Conservation (phyloP, 805 yeast species). For the Wickerhamiella brachini region DNA sequence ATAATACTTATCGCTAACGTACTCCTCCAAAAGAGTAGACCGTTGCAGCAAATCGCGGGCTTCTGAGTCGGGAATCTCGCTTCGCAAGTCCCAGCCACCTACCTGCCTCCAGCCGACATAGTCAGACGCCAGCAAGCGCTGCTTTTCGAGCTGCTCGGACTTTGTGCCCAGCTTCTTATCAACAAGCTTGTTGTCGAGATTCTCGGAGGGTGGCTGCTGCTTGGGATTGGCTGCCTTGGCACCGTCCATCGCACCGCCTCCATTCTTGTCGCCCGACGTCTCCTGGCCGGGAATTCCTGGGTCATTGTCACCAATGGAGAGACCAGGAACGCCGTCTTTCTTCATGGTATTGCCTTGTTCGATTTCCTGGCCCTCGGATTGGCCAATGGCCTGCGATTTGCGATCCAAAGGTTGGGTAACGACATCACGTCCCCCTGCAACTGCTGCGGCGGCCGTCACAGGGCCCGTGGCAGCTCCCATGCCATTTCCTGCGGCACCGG, state of each 20-base stretch:
- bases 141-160: conserved; percentile 23
- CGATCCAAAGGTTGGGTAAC: conserved; percentile 18
- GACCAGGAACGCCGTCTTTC: conserved; percentile 17
- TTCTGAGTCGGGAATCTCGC: conserved; percentile 29
- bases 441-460: neutral
- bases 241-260: neutral
- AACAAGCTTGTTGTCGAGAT: conserved; percentile 6
- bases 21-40: conserved; percentile 61
- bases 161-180: conserved; percentile 11
- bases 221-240: conserved; percentile 3
- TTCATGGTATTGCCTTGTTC: conserved; percentile 11
- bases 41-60: conserved; percentile 60
- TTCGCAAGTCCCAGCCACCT: conserved; percentile 65
- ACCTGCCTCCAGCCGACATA: conserved; percentile 92
- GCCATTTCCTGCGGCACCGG: neutral
- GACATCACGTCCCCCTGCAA: neutral
- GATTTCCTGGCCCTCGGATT: neutral
- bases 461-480: neutral
- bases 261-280: neutral
- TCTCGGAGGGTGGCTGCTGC: conserved; percentile 6
- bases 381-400: conserved; percentile 16
- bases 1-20: conserved; percentile 58
- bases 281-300: conserved; percentile 15
- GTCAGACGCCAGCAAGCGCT: conserved; percentile 43
- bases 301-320: conserved; percentile 14